Percentiles rank a stretch among this genome's conserved stretches.
These are phyloP conservation scores for Cutaneotrichosporon sp. DNA, from an alignment of 1,284 basidiomycete species.

Conservation along the genomic window DNA sequence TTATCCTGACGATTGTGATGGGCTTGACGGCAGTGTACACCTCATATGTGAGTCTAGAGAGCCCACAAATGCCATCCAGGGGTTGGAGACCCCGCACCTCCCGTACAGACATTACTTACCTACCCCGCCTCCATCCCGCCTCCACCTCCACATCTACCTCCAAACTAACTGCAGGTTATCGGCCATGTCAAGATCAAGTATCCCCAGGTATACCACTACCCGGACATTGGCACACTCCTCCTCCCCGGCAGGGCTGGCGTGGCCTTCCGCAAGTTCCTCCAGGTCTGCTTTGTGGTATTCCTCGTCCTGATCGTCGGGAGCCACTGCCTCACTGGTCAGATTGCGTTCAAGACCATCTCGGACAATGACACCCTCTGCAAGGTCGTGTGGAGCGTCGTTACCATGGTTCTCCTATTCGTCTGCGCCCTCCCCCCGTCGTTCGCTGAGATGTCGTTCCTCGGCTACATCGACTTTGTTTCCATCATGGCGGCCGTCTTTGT, in stretches of 20 bases:
- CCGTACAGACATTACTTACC: no score
- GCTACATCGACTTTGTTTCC: constrained; percentile 45
- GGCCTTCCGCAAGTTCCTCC: constrained; percentile 10
- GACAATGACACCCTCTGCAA: constrained; percentile 11
- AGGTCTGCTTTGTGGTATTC: constrained; percentile 16
- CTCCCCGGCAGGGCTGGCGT: constrained; percentile 6
- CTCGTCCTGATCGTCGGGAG: constrained; percentile 20
- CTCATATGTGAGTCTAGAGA: constrained; percentile 12
- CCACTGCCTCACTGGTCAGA: constrained; percentile 22
- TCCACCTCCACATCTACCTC: neutral
- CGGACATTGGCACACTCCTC: constrained; percentile 20
- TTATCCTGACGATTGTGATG: constrained; percentile 19
- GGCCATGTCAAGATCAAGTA: constrained; percentile 26
- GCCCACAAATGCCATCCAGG: no score
- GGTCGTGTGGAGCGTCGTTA: constrained; percentile 19
- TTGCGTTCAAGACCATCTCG: constrained; percentile 22
- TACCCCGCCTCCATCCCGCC: neutral
- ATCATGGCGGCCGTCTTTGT: constrained; percentile 35
- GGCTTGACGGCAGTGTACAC: constrained; percentile 23
- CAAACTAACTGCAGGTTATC: neutral
- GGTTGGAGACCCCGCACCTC: neutral
- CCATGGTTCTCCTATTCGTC: constrained; percentile 22
- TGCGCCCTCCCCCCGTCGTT: constrained; percentile 24
- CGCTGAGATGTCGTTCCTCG: constrained; percentile 37
- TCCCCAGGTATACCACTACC: constrained; percentile 23